These are phyloP conservation scores for Solanum okadae DNA, from an alignment of 257 asterid species.

Conservation along the genomic window DNA sequence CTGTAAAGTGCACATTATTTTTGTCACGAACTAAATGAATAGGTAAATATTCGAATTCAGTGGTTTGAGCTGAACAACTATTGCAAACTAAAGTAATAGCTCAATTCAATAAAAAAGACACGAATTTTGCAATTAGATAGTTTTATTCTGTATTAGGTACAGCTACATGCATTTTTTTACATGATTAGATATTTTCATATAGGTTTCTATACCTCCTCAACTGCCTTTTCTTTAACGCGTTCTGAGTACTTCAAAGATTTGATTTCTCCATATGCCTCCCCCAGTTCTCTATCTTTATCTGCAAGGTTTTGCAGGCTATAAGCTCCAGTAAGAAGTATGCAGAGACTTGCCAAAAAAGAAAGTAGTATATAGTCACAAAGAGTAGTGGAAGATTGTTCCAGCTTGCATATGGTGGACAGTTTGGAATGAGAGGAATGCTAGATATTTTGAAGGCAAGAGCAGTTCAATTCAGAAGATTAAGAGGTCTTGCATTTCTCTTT, in stretches of 20 bases:
- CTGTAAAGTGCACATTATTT: not conserved
- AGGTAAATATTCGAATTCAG: not conserved
- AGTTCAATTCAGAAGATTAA: not conserved
- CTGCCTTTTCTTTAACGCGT: slow-evolving; percentile 76
- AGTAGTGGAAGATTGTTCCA: not conserved
- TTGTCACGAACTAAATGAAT: not conserved
- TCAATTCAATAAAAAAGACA: not conserved
- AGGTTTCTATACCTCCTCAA: slow-evolving; percentile 61
- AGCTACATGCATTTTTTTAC: not conserved
- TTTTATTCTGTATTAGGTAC: not conserved
- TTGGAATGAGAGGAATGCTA: not conserved
- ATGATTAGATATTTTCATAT: not conserved
- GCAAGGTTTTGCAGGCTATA: slow-evolving; percentile 15
- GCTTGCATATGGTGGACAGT: not conserved
- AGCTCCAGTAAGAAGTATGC: not conserved
- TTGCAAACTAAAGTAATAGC: not conserved
- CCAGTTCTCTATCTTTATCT: slow-evolving; percentile 81
- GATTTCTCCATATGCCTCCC: slow-evolving; percentile 68
- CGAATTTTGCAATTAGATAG: not conserved
- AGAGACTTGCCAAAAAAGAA: not conserved
- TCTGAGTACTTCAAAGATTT: slow-evolving; percentile 66
- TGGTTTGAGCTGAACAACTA: not conserved
- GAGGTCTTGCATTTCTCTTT: not conserved
- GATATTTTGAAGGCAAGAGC: not conserved
- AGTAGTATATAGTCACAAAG: not conserved